Conservation (phyloP, 129 eudicot species). For the Artemisia tridentata region DNA sequence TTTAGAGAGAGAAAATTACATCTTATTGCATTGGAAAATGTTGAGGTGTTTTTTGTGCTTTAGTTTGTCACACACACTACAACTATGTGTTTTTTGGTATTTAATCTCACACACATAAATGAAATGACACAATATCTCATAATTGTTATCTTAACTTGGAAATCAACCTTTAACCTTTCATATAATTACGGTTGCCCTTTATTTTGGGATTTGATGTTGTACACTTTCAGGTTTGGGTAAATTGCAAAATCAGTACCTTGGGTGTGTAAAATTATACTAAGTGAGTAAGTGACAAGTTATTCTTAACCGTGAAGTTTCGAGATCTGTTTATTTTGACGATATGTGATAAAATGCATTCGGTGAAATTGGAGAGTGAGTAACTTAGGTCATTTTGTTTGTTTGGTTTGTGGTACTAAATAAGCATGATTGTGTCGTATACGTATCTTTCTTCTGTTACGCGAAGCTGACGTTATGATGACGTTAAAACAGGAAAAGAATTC, state of each 20-base stretch:
- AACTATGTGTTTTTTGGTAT: no score
- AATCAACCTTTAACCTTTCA: constrained; percentile 20
- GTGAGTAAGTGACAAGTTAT: no score
- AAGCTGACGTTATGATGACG: background rate
- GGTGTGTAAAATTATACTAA: no score
- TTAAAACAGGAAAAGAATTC: background rate
- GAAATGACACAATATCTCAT: no score
- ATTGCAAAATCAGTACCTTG: background rate
- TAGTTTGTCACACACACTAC: background rate
- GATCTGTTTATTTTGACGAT: background rate
- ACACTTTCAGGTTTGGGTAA: background rate
- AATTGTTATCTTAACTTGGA: background rate
- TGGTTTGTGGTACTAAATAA: background rate
- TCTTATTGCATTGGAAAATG: constrained; percentile 32
- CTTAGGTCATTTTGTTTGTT: background rate
- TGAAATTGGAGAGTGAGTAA: background rate
- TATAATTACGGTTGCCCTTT: background rate
- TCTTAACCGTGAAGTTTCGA: no score
- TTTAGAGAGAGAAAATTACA: constrained; percentile 23
- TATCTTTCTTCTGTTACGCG: background rate
- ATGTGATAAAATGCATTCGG: background rate
- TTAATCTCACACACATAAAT: no score
- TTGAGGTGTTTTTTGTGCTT: constrained; percentile 14
- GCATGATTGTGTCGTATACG: background rate
- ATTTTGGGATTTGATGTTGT: constrained; percentile 18